Evolutionary conservation across 306 rosid species (phyloP), one percentile per base, ranked within the genome.

Genomic region (Begonia peltatifolia): DNA sequence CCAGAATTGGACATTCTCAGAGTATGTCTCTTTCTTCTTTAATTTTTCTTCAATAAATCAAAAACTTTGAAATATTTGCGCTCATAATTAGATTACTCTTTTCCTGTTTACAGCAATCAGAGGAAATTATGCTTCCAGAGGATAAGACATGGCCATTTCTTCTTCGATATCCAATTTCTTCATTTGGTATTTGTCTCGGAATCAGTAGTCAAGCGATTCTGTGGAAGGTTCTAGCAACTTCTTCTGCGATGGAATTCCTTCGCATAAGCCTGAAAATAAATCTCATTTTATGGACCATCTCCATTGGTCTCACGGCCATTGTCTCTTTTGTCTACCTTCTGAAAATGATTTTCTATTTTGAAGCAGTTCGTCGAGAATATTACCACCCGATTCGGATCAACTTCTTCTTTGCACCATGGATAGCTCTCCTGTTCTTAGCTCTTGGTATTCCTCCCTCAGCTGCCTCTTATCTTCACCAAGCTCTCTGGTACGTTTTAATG

Each of bases 331-430:
- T 61, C 54, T 88, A 88, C 52, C 59, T 76, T 46, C 65, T 76
- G 9, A 88, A 88, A 69, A 3, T 84, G 15, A 14, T 73, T 22
- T 55, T 88, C 53, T 88, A 88, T 75, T 88, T 82, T 10, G 97
- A 88, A 72, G 95, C 97, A 12, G 93, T 84, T 74, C 87, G 87
- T 9, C 95, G 97, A 0, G 97, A 88, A 60, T 88, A 82, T 67
- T 79, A 71, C 71, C 97, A 88, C 49, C 97, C 95, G 0, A 77
- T 88, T 57, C 95, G 95, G 41, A 69, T 82, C 10, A 88, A 84
- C 83, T 88, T 84, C 74, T 84, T 88, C 78, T 88, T 88, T 22
- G 84, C 95, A 16, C 97, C 95, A 4, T 84, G 88, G 86, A 82
- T 88, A 53, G 68, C 93, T 14, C 83, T 88, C 68, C 68, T 88